Conservation (phyloP, 2,329 filamentous ascomycete genomes). For the Pseudopyrenochaeta lycopersici region DNA sequence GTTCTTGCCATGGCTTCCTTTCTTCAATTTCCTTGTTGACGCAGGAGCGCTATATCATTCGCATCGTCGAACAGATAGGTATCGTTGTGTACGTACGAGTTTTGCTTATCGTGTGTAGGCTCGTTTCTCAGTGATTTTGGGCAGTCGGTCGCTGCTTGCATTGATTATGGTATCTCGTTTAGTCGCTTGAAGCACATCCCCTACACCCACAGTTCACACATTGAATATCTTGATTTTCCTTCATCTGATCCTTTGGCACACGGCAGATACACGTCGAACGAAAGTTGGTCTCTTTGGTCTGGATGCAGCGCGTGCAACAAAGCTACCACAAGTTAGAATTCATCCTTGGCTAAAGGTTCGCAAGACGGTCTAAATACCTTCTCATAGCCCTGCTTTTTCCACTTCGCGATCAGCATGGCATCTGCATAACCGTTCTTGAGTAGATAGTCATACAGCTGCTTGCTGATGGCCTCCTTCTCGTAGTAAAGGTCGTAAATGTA, state of each 20-base stretch:
- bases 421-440: slow-evolving; percentile 97
- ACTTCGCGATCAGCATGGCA: slow-evolving; percentile 95
- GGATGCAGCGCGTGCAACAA: slow-evolving; percentile 94
- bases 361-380: slow-evolving; percentile 70
- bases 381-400: slow-evolving; percentile 99
- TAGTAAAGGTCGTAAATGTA: slow-evolving; percentile 99
- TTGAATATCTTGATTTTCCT: slow-evolving; percentile 88
- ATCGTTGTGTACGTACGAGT: too few relatives aligned
- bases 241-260: slow-evolving; percentile 87
- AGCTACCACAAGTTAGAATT: slow-evolving; percentile 62
- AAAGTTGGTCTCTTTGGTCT: slow-evolving; percentile 99
- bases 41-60: too few relatives aligned
- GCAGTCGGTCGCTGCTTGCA: too few relatives aligned
- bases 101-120: too few relatives aligned
- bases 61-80: too few relatives aligned
- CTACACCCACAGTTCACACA: slow-evolving; percentile 95
- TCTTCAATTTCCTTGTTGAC: too few relatives aligned
- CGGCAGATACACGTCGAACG: slow-evolving; percentile 97
- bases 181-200: slow-evolving; percentile 89
- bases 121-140: too few relatives aligned
- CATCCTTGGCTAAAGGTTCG: not conserved
- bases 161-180: too few relatives aligned
- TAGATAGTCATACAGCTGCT: slow-evolving; percentile 91
- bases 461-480: slow-evolving; percentile 94
- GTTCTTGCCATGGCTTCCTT: too few relatives aligned